These are phyloP conservation scores for Papilionanthe hybrid DNA, from an alignment of 116 monocot genomes.

Conservation along the genomic window DNA sequence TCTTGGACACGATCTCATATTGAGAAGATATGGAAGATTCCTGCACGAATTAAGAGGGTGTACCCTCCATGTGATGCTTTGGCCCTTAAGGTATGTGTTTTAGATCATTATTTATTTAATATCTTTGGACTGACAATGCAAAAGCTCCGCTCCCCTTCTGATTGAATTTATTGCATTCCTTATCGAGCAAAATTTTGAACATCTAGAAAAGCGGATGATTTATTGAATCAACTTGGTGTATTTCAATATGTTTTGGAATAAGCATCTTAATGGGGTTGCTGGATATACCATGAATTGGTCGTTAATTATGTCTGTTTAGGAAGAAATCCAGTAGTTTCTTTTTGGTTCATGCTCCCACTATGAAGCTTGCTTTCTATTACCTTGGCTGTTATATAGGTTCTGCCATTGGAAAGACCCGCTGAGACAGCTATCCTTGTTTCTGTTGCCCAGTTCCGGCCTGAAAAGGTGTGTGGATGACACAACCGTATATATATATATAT, in stretches of 20 bases:
- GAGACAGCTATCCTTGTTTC: slow-evolving; percentile 56
- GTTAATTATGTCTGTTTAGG: not conserved
- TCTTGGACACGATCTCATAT: slow-evolving; percentile 95
- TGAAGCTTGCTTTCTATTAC: not conserved
- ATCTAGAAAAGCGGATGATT: not conserved
- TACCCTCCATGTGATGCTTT: slow-evolving; percentile 99
- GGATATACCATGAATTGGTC: not conserved
- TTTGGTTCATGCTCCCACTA: not conserved
- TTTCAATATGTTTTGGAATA: slow-evolving; percentile 1
- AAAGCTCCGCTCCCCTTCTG: not conserved
- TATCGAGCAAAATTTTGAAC: not conserved
- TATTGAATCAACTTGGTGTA: not conserved
- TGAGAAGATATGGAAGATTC: slow-evolving; percentile 79
- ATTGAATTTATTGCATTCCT: not conserved
- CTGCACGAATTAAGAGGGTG: slow-evolving; percentile 62
- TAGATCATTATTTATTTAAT: not conserved
- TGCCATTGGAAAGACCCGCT: slow-evolving; percentile 62
- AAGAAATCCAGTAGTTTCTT: not conserved
- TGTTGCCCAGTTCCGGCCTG: slow-evolving; percentile 89
- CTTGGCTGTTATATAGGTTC: slow-evolving; percentile 30
- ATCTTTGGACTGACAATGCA: not conserved
- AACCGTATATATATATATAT: not conserved
- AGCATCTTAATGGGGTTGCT: not conserved
- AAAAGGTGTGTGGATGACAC: slow-evolving; percentile 57
- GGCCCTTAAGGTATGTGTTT: slow-evolving; percentile 66